Evolutionary conservation across 352 stramenopile genomes (phyloP).

Genomic region (Phytophthora sp.): DNA sequence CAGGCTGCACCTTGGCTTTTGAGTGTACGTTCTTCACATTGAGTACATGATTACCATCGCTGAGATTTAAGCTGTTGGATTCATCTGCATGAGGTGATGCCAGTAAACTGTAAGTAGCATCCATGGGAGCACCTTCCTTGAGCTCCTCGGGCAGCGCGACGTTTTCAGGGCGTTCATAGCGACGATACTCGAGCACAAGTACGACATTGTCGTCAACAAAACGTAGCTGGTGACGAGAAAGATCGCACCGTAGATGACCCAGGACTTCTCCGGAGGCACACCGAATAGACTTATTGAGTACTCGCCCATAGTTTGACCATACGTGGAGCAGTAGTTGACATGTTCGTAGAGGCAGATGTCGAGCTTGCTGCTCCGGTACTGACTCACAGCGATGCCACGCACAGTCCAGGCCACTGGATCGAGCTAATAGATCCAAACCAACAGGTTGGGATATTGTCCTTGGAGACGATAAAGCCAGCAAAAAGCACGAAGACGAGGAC

Average conservation of each 20-base stretch:
- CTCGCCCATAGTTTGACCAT: conserved; percentile 38
- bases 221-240: conserved; percentile 40
- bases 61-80: too few species aligned
- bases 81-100: too few species aligned
- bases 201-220: conserved; percentile 35
- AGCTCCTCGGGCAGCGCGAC: conserved; percentile 25
- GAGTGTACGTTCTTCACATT: too few species aligned
- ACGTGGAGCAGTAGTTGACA: conserved; percentile 35
- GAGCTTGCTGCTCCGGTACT: conserved; percentile 27
- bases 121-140: too few species aligned
- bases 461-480: conserved; percentile 55
- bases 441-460: conserved; percentile 50
- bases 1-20: conserved; percentile 28
- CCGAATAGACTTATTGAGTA: conserved; percentile 42
- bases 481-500: conserved; percentile 63
- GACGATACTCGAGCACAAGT: conserved; percentile 38
- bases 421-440: conserved; percentile 67
- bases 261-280: conserved; percentile 29
- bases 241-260: conserved; percentile 43
- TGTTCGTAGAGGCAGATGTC: conserved; percentile 36
- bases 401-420: conserved; percentile 59
- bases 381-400: conserved; percentile 37
- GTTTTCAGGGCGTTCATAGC: conserved; percentile 34
- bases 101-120: too few species aligned
- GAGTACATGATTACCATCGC: too few species aligned